phyloP scores from a whole-genome alignment of 1,284 basidiomycete genomes.

The Cystobasidium pallidum region DNA sequence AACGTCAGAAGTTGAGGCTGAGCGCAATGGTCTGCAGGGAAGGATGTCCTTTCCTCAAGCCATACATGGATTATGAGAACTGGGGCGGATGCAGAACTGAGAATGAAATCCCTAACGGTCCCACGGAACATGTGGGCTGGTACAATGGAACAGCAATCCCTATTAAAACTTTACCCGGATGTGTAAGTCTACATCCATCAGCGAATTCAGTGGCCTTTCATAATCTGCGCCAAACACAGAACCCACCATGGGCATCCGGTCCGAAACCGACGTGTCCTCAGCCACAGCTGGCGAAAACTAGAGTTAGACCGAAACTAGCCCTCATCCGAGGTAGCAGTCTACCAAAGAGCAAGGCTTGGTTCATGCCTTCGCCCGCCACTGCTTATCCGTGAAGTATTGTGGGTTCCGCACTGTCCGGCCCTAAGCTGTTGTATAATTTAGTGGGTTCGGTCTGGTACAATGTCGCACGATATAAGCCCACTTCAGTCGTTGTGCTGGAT shows the following conservation, averaged over 20 bases:
- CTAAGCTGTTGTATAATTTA: not conserved
- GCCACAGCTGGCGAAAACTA: not conserved
- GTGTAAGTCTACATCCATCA: not conserved
- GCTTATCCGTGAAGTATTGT: not conserved
- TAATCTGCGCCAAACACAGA: not conserved
- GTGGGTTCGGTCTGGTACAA: not conserved
- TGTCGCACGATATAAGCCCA: not conserved
- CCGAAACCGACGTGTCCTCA: slow-evolving; percentile 1
- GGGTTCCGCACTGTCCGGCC: not conserved
- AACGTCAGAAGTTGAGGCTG: not conserved
- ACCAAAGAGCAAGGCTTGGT: slow-evolving; percentile 8
- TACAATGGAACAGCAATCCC: slow-evolving; percentile 15
- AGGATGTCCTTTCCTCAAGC: slow-evolving; percentile 16
- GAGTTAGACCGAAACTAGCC: not conserved
- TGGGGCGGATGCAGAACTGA: slow-evolving; percentile 20
- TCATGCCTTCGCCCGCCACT: slow-evolving; percentile 13
- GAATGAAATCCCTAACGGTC: slow-evolving; percentile 3
- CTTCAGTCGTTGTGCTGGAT: not conserved
- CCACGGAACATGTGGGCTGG: slow-evolving; percentile 11
- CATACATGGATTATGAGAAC: slow-evolving; percentile 13
- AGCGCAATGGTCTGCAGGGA: not conserved
- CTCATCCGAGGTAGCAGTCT: not conserved
- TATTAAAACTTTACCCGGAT: not conserved
- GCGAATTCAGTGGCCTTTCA: not conserved
- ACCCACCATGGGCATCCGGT: slow-evolving; percentile 1